Conservation (phyloP, 1,284 basidiomycete genomes). For the Flammula alnicola region DNA sequence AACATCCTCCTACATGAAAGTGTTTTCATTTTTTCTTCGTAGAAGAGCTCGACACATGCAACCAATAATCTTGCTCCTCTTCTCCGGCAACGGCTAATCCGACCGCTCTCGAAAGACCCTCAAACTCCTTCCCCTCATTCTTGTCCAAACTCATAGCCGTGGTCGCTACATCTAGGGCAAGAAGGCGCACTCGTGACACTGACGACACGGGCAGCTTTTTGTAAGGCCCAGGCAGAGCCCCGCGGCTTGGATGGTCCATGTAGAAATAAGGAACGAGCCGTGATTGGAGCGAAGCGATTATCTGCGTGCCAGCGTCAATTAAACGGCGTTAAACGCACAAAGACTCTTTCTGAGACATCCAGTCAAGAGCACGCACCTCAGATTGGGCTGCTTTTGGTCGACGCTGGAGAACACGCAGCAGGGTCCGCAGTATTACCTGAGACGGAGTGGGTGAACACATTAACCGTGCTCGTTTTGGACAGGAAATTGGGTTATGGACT, state of each 20-base stretch:
- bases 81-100: conserved; percentile 43
- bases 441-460: not conserved
- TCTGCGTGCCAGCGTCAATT: conserved; percentile 38
- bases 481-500: conserved; percentile 22
- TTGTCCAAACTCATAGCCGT: conserved; percentile 26
- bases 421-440: conserved; percentile 62
- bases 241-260: conserved; percentile 71
- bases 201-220: conserved; percentile 54
- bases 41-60: conserved; percentile 25
- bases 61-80: conserved; percentile 49
- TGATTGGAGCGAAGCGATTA: conserved; percentile 48
- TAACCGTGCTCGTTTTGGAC: not conserved
- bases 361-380: conserved; percentile 37
- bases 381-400: conserved; percentile 46
- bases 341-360: not conserved
- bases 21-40: conserved; percentile 18
- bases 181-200: conserved; percentile 31
- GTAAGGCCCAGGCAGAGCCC: conserved; percentile 76
- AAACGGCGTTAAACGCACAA: not conserved
- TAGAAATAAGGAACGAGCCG: conserved; percentile 80
- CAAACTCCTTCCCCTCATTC: conserved; percentile 20
- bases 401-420: conserved; percentile 69
- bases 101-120: conserved; percentile 42
- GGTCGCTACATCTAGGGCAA: conserved; percentile 43
- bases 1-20: not conserved